phyloP scores from a whole-genome alignment of 768 basidiomycete genomes.

The Arthromyces matolae region DNA sequence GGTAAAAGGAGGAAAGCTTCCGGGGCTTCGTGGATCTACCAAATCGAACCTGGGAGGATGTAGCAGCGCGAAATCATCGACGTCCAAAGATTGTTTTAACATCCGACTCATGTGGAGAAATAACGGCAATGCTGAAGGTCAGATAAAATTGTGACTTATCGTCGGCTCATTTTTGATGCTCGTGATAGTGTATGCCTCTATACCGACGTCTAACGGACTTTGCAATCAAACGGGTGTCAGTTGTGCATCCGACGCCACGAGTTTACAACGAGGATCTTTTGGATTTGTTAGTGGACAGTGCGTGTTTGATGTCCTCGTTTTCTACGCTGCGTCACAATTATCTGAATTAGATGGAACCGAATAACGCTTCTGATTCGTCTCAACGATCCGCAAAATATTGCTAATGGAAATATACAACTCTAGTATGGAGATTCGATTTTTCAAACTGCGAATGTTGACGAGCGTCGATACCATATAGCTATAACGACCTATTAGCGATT shows the following conservation, averaged over 20 bases:
- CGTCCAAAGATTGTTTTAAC: constrained; percentile 69
- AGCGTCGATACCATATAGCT: constrained; percentile 35
- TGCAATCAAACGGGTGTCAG: constrained; percentile 51
- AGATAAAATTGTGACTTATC: constrained; percentile 15
- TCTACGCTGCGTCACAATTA: constrained; percentile 4
- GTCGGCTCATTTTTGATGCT: not conserved
- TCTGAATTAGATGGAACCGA: constrained; percentile 62
- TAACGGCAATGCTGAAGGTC: constrained; percentile 66
- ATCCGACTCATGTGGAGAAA: constrained; percentile 74
- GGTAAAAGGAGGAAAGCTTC: constrained; percentile 75
- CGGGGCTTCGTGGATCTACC: constrained; percentile 69
- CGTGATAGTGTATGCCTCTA: constrained; percentile 75
- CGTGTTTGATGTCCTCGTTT: constrained; percentile 26
- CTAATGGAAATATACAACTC: constrained; percentile 69
- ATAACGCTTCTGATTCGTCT: constrained; percentile 72
- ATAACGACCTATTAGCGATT: constrained; percentile 64
- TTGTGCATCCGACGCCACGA: constrained; percentile 73
- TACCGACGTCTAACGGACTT: constrained; percentile 58
- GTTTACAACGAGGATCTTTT: constrained; percentile 65
- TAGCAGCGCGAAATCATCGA: constrained; percentile 59
- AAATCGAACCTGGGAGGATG: constrained; percentile 52
- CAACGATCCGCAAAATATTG: constrained; percentile 60
- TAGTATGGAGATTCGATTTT: constrained; percentile 48
- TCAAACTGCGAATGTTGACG: not conserved
- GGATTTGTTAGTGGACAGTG: constrained; percentile 59